Evolutionary conservation across 2,329 filamentous ascomycete species (phyloP).

Genomic region (Tolypocladium guangdongense): DNA sequence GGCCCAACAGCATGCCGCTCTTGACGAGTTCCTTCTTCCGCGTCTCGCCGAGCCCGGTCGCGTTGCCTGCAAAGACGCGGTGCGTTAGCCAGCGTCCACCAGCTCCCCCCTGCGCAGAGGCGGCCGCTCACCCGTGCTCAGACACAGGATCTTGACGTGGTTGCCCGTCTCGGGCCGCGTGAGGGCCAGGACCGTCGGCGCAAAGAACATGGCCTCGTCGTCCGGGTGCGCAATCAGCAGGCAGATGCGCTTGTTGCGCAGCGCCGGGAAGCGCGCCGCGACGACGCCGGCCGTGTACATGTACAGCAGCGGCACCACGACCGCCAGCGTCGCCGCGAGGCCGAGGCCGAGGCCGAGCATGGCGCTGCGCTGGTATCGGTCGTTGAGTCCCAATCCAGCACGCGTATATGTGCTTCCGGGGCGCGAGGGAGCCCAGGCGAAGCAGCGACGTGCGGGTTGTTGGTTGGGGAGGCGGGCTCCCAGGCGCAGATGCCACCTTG

Average conservation of each 20-base stretch:
- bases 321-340: slow-evolving; percentile 4
- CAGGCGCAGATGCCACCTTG: slow-evolving; percentile 7
- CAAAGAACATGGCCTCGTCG: slow-evolving; percentile 99
- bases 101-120: not conserved
- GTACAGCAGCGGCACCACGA: slow-evolving; percentile 39
- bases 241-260: slow-evolving; percentile 77
- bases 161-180: slow-evolving; percentile 72
- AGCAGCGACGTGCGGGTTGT: not conserved
- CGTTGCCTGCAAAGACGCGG: slow-evolving; percentile 47
- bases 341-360: not conserved
- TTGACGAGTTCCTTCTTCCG: slow-evolving; percentile 75
- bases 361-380: not conserved
- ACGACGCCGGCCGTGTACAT: slow-evolving; percentile 37
- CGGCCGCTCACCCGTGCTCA: slow-evolving; percentile 58
- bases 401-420: not conserved
- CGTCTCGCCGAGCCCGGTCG: slow-evolving; percentile 74
- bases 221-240: slow-evolving; percentile 94
- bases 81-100: not conserved
- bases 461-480: not conserved
- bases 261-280: slow-evolving; percentile 46
- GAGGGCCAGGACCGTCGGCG: slow-evolving; percentile 76
- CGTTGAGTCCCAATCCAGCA: not conserved
- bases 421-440: not conserved
- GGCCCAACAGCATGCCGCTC: slow-evolving; percentile 66
- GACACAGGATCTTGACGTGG: slow-evolving; percentile 85